Evolutionary conservation across 192 early-diverging fungal species (phyloP).

Genomic region (Mortierella alpina): DNA sequence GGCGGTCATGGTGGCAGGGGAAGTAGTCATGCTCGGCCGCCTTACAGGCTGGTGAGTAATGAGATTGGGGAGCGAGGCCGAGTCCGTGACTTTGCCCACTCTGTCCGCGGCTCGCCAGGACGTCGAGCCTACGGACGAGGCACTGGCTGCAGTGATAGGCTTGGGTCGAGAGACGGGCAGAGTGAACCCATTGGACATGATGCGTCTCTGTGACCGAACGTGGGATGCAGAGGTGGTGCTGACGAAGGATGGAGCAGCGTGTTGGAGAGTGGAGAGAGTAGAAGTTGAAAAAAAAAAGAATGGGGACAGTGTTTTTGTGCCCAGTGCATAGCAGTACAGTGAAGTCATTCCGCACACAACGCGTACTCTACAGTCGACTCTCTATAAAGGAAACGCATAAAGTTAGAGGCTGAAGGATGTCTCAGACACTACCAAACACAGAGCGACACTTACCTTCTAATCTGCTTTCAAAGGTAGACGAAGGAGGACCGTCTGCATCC

Average conservation of each 20-base stretch:
- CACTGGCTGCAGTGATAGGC: background rate
- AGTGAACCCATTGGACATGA: constrained; percentile 37
- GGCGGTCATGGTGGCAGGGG: constrained; percentile 8
- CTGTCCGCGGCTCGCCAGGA: background rate
- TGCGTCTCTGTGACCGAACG: constrained; percentile 1
- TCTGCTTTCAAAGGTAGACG: no score
- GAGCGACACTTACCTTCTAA: no score
- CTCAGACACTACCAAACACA: no score
- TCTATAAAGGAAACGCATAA: no score
- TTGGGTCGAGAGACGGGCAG: constrained; percentile 23
- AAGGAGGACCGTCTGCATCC: no score
- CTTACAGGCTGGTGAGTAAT: constrained; percentile 39
- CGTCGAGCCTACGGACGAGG: constrained; percentile 3
- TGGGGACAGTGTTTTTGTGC: background rate
- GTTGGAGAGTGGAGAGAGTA: background rate
- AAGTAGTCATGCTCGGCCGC: constrained; percentile 31
- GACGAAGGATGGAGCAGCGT: background rate
- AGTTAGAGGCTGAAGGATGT: no score
- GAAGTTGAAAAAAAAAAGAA: background rate
- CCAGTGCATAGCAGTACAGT: no score
- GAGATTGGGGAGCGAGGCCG: constrained; percentile 30
- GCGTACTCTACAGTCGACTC: no score
- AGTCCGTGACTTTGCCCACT: background rate
- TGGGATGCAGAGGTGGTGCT: background rate
- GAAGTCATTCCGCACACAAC: no score